These are phyloP conservation scores for Neocatenulostroma microsporum DNA, from an alignment of 2,329 filamentous ascomycete genomes.

Conservation along the genomic window DNA sequence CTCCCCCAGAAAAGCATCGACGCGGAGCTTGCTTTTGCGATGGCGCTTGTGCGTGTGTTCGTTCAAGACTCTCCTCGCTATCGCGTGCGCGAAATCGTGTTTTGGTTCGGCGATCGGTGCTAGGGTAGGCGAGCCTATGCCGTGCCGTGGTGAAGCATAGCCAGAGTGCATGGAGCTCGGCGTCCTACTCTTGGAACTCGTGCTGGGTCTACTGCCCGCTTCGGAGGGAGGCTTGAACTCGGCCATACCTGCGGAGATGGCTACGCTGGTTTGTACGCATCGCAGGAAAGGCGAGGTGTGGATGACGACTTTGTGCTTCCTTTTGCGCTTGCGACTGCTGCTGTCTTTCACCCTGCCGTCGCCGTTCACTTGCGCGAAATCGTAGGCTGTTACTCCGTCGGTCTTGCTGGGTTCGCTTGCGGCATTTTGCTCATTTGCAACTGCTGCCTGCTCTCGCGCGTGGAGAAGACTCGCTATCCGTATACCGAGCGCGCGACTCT, in stretches of 20 bases:
- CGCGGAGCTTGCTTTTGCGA: slow-evolving; percentile 57
- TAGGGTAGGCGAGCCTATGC: slow-evolving; percentile 18
- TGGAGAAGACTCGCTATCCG: slow-evolving; percentile 69
- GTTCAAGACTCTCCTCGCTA: slow-evolving; percentile 26
- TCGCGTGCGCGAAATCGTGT: slow-evolving; percentile 31
- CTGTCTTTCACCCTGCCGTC: not conserved
- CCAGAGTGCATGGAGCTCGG: slow-evolving; percentile 24
- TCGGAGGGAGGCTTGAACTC: slow-evolving; percentile 48
- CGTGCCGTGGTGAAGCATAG: slow-evolving; percentile 28
- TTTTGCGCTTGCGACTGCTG: slow-evolving; percentile 34
- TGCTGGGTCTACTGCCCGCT: slow-evolving; percentile 18
- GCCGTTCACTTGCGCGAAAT: slow-evolving; percentile 11
- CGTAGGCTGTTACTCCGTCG: slow-evolving; percentile 19
- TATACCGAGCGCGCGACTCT: slow-evolving; percentile 71
- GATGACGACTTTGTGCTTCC: slow-evolving; percentile 69
- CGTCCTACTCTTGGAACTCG: slow-evolving; percentile 21
- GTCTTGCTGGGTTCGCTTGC: slow-evolving; percentile 30
- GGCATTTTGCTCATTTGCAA: slow-evolving; percentile 1
- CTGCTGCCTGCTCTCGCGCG: slow-evolving; percentile 41
- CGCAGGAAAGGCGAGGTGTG: slow-evolving; percentile 91
- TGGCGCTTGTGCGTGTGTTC: slow-evolving; percentile 30
- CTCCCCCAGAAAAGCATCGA: slow-evolving; percentile 91
- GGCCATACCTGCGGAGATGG: slow-evolving; percentile 75
- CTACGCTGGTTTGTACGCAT: slow-evolving; percentile 87
- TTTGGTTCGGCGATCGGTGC: slow-evolving; percentile 31